Evolutionary conservation across 345 rosid species (phyloP).

Genomic region (Populus nigra): DNA sequence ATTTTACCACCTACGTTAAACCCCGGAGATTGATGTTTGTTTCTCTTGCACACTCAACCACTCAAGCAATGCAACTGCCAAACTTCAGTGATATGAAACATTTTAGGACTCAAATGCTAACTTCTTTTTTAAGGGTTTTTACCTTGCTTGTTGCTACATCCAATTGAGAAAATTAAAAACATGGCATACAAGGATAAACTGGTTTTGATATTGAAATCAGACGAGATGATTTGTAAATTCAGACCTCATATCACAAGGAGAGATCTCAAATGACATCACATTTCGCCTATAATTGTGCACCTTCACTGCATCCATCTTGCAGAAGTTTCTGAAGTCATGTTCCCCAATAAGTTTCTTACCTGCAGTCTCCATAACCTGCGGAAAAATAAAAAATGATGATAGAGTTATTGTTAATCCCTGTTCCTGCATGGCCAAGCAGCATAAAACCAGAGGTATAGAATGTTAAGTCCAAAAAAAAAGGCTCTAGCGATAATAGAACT

Average conservation of each 20-base stretch:
- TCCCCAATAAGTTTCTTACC: constrained; percentile 81
- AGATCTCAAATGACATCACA: constrained; percentile 60
- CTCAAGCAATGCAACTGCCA: neutral
- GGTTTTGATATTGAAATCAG: neutral
- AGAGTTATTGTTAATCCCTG: constrained; percentile 6
- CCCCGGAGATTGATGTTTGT: neutral
- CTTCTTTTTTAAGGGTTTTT: neutral
- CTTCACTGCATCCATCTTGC: constrained; percentile 94
- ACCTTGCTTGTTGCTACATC: neutral
- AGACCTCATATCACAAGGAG: constrained; percentile 66
- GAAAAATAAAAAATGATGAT: constrained; percentile 18
- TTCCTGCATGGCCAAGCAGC: constrained; percentile 11
- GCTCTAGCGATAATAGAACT: neutral
- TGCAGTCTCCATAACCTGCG: constrained; percentile 77
- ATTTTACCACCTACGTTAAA: neutral
- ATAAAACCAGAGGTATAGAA: neutral
- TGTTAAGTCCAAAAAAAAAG: neutral
- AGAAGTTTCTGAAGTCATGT: constrained; percentile 89
- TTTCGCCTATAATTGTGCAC: constrained; percentile 71
- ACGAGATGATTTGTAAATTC: neutral
- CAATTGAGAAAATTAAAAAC: neutral
- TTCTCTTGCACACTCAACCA: neutral
- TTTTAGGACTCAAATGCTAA: neutral
- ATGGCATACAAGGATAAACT: neutral
- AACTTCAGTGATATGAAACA: neutral